Evolutionary conservation across 768 basidiomycete genomes (phyloP).

Genomic region (Rhizopogon rudus): DNA sequence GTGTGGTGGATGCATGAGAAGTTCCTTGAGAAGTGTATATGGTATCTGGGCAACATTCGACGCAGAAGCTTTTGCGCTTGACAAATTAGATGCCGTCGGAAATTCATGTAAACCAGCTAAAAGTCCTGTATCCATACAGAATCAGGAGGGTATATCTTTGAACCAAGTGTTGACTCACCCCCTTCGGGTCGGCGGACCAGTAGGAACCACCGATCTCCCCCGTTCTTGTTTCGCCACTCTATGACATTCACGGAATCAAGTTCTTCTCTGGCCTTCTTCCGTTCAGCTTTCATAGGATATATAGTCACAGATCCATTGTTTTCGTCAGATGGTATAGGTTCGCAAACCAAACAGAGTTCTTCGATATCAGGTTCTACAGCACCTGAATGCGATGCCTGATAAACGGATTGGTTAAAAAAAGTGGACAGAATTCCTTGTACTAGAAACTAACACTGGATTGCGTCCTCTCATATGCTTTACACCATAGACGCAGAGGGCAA

Average conservation of each 20-base stretch:
- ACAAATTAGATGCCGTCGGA: constrained; percentile 58
- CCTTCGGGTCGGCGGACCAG: constrained; percentile 79
- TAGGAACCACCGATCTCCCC: constrained; percentile 56
- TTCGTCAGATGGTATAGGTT: constrained; percentile 39
- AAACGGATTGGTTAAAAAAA: not conserved
- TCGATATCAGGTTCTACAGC: constrained; percentile 57
- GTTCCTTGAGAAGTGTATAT: constrained; percentile 31
- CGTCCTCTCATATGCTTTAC: constrained; percentile 49
- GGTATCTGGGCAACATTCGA: constrained; percentile 29
- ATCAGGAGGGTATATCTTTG: constrained; percentile 4
- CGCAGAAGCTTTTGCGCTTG: constrained; percentile 33
- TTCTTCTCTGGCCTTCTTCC: constrained; percentile 82
- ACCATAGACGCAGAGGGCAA: constrained; percentile 71
- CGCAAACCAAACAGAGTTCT: constrained; percentile 68
- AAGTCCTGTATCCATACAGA: constrained; percentile 50
- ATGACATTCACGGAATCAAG: constrained; percentile 82
- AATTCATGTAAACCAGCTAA: constrained; percentile 90
- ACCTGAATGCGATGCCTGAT: not conserved
- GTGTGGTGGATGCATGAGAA: constrained; percentile 31
- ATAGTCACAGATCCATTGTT: constrained; percentile 44
- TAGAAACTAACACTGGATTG: constrained; percentile 11
- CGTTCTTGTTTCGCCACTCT: constrained; percentile 55
- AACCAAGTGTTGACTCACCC: constrained; percentile 39
- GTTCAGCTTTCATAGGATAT: constrained; percentile 85
- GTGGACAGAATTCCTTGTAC: not conserved